Percentiles rank a stretch among this genome's conserved stretches.
These are phyloP conservation scores for Sclerotinia sclerotiorum DNA, from an alignment of 2,329 filamentous ascomycete genomes.

Conservation along the genomic window DNA sequence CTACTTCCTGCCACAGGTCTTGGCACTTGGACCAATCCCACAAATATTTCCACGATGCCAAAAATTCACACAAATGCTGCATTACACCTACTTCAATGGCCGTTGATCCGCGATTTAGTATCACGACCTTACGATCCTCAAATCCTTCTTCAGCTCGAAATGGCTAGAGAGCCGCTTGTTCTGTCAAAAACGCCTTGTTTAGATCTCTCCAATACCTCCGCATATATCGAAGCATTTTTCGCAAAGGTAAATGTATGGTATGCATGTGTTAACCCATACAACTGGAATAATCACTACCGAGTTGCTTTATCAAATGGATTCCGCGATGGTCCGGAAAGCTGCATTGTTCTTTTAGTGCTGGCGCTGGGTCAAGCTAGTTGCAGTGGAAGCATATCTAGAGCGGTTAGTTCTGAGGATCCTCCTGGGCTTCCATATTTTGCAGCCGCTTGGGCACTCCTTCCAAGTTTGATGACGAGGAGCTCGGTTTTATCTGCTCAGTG, in stretches of 20 bases:
- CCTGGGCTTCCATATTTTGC: conserved; percentile 79
- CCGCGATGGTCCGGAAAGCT: conserved; percentile 76
- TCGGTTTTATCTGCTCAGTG: conserved; percentile 77
- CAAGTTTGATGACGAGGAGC: conserved; percentile 76
- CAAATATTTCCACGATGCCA: conserved; percentile 82
- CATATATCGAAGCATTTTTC: conserved; percentile 79
- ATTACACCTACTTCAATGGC: conserved; percentile 76
- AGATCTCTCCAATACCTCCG: conserved; percentile 70
- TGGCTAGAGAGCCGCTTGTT: conserved; percentile 73
- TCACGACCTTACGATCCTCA: conserved; percentile 77
- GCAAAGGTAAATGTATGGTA: conserved; percentile 83
- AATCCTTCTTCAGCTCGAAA: conserved; percentile 77
- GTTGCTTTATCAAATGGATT: conserved; percentile 74
- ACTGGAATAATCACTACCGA: conserved; percentile 74
- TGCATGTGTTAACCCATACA: conserved; percentile 79
- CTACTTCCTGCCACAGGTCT: conserved; percentile 64
- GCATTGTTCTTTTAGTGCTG: conserved; percentile 75
- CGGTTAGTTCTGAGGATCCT: conserved; percentile 66
- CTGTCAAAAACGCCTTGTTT: conserved; percentile 64
- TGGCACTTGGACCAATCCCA: conserved; percentile 66
- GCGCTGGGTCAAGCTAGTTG: conserved; percentile 75
- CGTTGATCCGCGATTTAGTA: conserved; percentile 74
- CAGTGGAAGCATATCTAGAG: conserved; percentile 72
- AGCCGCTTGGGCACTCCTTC: conserved; percentile 75
- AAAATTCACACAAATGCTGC: conserved; percentile 81